Evolutionary conservation across 2,329 filamentous ascomycete species (phyloP), one percentile per base, ranked within the genome.

Genomic region (Lasiodiplodia gonubiensis): DNA sequence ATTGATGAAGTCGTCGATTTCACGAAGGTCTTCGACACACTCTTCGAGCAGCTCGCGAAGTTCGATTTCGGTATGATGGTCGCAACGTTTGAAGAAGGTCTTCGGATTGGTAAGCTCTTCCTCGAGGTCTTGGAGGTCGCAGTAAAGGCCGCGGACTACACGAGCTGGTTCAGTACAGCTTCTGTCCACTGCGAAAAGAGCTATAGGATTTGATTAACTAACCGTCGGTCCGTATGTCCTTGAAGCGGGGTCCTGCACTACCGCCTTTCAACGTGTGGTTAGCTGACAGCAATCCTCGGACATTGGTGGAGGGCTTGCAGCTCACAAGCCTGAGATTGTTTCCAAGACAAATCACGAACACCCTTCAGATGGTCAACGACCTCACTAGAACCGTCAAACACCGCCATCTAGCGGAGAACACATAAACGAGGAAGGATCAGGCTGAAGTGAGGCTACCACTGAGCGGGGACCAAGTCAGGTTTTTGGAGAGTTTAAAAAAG

Each of bases 361-460:
- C 21, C 5, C 33, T 30, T 51, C 14, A 64, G 49, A 14, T 64
- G 61, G 48, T 4, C 61, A 37, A 64, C 27, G 11, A 53, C 33
- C 23, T 64, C 8, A 51, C 48, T 64, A 30, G 60, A 14, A 10
- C 39, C 51, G 23, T 30, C 11, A 11, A 53, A 64, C 33, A 49
- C 61, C 49, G 33, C 61, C 61, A 64, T 64, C 49, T 23, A 37
- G 35, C n/a, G n/a, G 23, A 18, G 42, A 14, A 30, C 33, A 25
- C 30, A 18, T 42, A 21, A 14, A 23, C n/a, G 21, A 33, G 42
- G 10, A 51, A 25, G 30, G 33, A 18, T 42, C 23, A 53, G 61
- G 61, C 49, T 21, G 33, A 35, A 53, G 49, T 54, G 61, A 53
- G 48, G 48, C 51, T 64, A 64, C 61, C 51, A 54, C 48, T 64